Evolutionary conservation across 2,329 filamentous ascomycete species (phyloP).

Genomic region (Pseudogymnoascus sp.): DNA sequence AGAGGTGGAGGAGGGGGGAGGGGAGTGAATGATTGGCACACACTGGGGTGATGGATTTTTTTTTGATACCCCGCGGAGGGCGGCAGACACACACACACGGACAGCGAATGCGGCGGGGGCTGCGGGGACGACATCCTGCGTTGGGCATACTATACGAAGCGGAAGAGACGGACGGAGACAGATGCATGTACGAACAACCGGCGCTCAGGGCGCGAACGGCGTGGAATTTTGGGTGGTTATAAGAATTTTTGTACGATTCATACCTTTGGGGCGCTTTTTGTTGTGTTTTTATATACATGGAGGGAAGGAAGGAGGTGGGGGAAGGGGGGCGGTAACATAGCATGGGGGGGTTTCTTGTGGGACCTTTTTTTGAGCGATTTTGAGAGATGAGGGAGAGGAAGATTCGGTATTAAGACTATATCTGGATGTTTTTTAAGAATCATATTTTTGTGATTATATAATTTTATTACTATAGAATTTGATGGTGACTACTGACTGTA

Average conservation of each 20-base stretch:
- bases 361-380: not conserved
- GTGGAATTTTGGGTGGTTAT: not conserved
- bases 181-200: not conserved
- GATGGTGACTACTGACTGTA: not conserved
- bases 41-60: not conserved
- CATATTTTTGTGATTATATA: not conserved
- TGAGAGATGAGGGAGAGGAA: not conserved
- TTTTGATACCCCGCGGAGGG: slow-evolving; percentile 1
- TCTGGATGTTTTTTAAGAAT: not conserved
- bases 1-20: not conserved
- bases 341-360: not conserved
- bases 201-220: not conserved
- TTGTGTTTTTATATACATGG: not conserved
- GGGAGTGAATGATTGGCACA: not conserved
- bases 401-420: not conserved
- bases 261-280: not conserved
- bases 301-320: not conserved
- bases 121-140: not conserved
- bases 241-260: not conserved
- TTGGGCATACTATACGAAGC: not conserved
- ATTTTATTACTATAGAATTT: not conserved
- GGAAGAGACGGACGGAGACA: not conserved
- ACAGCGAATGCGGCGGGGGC: not conserved
- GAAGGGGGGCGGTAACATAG: not conserved
- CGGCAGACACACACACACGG: not conserved